Conservation (phyloP, 805 yeast genomes). For the Cyberlindnera americana region DNA sequence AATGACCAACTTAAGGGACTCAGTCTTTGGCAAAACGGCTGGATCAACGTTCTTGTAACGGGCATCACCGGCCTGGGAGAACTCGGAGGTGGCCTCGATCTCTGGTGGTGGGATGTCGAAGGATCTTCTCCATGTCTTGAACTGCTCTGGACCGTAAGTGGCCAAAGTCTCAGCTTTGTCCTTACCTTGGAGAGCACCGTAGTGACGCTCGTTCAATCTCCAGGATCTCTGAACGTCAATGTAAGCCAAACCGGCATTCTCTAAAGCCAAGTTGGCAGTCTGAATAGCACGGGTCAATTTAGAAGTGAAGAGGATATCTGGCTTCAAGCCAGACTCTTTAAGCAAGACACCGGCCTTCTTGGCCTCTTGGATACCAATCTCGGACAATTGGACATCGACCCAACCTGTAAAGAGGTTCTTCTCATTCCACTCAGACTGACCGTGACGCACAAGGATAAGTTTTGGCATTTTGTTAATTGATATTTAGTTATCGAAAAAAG, state of each 20-base stretch:
- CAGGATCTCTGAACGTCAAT: conserved; percentile 92
- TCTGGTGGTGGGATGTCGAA: conserved; percentile 95
- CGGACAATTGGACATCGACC: conserved; percentile 91
- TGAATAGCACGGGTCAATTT: conserved; percentile 91
- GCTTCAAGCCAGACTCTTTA: conserved; percentile 79
- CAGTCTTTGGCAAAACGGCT: conserved; percentile 86
- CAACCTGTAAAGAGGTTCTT: conserved; percentile 98
- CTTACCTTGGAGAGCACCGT: conserved; percentile 98
- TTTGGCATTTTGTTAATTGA: conserved; percentile 42
- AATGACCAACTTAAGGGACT: conserved; percentile 89
- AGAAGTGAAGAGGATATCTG: conserved; percentile 89
- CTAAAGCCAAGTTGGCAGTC: conserved; percentile 93
- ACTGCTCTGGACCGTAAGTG: conserved; percentile 84
- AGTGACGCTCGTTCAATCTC: conserved; percentile 99
- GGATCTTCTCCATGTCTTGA: conserved; percentile 97
- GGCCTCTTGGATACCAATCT: conserved; percentile 86
- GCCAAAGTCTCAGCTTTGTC: conserved; percentile 93
- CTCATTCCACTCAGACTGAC: conserved; percentile 99
- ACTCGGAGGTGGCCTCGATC: conserved; percentile 73
- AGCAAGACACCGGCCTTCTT: conserved; percentile 88
- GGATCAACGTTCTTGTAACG: conserved; percentile 86
- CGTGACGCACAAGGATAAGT: conserved; percentile 95
- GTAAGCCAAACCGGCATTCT: conserved; percentile 82
- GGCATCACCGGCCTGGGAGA: conserved; percentile 79
- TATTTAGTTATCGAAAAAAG: background rate